Evolutionary conservation across 805 yeast genomes (phyloP).

Genomic region (Ogataea trehalophila): DNA sequence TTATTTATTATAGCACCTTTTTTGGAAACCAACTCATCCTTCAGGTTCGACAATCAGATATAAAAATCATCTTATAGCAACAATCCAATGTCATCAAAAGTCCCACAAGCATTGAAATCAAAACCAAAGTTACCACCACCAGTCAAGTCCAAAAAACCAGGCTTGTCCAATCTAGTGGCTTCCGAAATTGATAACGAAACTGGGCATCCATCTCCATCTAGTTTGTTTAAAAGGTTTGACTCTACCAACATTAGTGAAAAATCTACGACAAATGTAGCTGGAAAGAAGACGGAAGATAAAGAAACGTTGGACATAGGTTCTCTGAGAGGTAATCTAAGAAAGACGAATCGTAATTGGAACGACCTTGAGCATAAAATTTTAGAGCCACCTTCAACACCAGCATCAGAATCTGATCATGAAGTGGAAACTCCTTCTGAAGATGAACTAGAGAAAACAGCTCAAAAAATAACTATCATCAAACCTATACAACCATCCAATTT

Average conservation of each 20-base stretch:
- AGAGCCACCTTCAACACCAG: neutral
- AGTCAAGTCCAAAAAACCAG: slow-evolving; percentile 23
- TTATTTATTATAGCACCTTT: too few species aligned
- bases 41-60: neutral
- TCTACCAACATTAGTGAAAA: neutral
- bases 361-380: slow-evolving; percentile 3
- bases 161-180: slow-evolving; percentile 4
- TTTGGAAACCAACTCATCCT: neutral
- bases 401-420: neutral
- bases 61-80: neutral
- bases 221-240: neutral
- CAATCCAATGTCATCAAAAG: slow-evolving; percentile 16
- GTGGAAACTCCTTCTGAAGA: neutral
- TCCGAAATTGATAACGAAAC: neutral
- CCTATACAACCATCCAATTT: slow-evolving; percentile 2
- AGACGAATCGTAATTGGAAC: slow-evolving; percentile 8
- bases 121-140: slow-evolving; percentile 30
- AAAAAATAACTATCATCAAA: slow-evolving; percentile 3
- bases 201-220: neutral
- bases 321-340: slow-evolving; percentile 13
- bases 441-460: neutral
- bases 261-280: neutral
- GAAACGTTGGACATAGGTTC: slow-evolving; percentile 9
- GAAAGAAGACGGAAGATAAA: neutral
- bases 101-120: slow-evolving; percentile 30